Conservation (phyloP, 257 asterid species). For the Primulina tabacum region DNA sequence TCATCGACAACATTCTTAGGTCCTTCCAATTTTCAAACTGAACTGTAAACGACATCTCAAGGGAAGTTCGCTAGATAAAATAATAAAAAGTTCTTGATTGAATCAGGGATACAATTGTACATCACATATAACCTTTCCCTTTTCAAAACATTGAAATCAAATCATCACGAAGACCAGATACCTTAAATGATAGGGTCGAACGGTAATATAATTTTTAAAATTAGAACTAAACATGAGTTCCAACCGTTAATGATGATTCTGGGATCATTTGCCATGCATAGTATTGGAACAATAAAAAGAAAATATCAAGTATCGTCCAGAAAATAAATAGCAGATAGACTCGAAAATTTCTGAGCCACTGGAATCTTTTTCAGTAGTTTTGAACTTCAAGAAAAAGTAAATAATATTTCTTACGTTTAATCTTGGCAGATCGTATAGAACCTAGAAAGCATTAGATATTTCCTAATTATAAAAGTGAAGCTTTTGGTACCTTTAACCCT, state of each 20-base stretch:
- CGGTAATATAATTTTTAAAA: too few species aligned
- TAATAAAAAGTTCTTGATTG: too few species aligned
- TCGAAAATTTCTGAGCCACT: not conserved
- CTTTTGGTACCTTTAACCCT: slow-evolving; percentile 72
- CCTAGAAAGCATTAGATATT: not conserved
- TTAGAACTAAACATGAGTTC: not conserved
- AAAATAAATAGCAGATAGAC: not conserved
- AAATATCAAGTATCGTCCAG: not conserved
- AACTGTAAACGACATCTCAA: not conserved
- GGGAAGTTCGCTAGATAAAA: not conserved
- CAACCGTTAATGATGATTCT: not conserved
- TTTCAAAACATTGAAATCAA: too few species aligned
- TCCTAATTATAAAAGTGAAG: slow-evolving; percentile 7
- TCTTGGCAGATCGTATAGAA: not conserved
- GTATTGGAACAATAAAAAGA: not conserved
- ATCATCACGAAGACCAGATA: too few species aligned
- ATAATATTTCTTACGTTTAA: too few species aligned
- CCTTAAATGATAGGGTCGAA: too few species aligned
- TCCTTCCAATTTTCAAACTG: not conserved
- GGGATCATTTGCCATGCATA: not conserved
- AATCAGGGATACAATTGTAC: not conserved
- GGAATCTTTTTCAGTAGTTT: not conserved
- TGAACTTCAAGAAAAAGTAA: not conserved
- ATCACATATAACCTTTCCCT: not conserved
- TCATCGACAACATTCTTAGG: not conserved